These are phyloP conservation scores for Penicillium vulpinum DNA, from an alignment of 2,329 filamentous ascomycete genomes.

Conservation along the genomic window DNA sequence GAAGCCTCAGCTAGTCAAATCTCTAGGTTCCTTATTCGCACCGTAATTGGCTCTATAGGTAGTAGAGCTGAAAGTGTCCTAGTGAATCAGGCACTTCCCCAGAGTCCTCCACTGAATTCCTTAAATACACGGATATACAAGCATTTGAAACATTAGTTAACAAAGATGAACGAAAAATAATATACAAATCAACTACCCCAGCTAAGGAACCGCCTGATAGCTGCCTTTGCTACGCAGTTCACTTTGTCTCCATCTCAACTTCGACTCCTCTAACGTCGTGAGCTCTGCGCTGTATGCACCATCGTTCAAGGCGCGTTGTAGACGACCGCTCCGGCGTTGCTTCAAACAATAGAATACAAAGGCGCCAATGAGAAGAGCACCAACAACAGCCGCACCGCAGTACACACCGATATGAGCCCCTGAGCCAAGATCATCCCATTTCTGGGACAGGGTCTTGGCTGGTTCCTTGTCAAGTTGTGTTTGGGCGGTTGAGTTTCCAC, in stretches of 20 bases:
- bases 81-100: too few relatives aligned
- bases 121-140: not conserved
- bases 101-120: too few relatives aligned
- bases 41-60: too few relatives aligned
- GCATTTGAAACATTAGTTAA: not conserved
- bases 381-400: conserved; percentile 3
- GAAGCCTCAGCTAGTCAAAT: too few relatives aligned
- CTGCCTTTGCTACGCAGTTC: conserved; percentile 11
- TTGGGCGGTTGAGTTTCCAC: conserved; percentile 18
- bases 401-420: conserved; percentile 18
- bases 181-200: not conserved
- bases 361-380: conserved; percentile 3
- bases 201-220: conserved; percentile 13
- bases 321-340: conserved; percentile 13
- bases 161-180: not conserved
- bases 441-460: conserved; percentile 7
- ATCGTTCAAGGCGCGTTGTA: conserved; percentile 16
- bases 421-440: conserved; percentile 13
- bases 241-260: conserved; percentile 14
- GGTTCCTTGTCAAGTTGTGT: conserved; percentile 12
- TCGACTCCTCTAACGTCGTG: conserved; percentile 4
- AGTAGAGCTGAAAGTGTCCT: too few relatives aligned
- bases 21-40: too few relatives aligned
- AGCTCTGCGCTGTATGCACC: conserved; percentile 9
- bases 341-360: conserved; percentile 12